A percentile compares a stretch with the other conserved stretches of the same genome.
Evolutionary conservation across 2,329 filamentous ascomycete genomes (phyloP).

Genomic region (Colletotrichum nymphaeae): DNA sequence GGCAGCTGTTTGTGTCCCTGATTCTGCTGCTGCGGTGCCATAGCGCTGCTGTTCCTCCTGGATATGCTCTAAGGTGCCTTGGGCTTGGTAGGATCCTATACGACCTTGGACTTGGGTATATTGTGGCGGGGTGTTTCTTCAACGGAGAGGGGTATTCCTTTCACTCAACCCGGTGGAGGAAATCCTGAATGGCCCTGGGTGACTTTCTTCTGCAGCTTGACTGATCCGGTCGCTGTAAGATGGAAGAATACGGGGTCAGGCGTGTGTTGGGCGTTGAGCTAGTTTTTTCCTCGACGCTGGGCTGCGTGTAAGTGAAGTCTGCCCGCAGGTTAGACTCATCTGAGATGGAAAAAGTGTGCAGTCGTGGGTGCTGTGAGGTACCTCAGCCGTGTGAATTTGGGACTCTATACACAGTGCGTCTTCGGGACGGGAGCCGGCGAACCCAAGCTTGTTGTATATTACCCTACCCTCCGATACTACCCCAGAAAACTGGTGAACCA

Average conservation of each 20-base stretch:
- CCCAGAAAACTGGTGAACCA: not conserved
- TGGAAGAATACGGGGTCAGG: not conserved
- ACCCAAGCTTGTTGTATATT: slow-evolving; percentile 22
- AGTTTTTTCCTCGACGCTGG: not conserved
- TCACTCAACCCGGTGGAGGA: not conserved
- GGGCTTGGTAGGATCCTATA: not conserved
- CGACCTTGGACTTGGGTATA: not conserved
- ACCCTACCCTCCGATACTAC: slow-evolving; percentile 22
- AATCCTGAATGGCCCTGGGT: not conserved
- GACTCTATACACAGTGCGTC: not conserved
- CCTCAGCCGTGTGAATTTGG: not conserved
- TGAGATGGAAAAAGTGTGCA: slow-evolving; percentile 10
- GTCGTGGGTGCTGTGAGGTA: slow-evolving; percentile 7
- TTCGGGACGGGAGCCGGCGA: slow-evolving; percentile 11
- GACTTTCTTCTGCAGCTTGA: not conserved
- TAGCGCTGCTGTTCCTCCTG: not conserved
- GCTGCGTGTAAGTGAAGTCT: slow-evolving; percentile 32
- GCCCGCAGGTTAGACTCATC: not conserved
- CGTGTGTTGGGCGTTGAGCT: not conserved
- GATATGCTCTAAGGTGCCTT: no score
- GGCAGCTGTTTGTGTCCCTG: slow-evolving; percentile 36
- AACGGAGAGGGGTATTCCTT: not conserved
- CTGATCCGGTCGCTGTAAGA: not conserved
- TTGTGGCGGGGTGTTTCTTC: not conserved
- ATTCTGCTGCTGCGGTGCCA: slow-evolving; percentile 14